Evolutionary conservation across 2,329 filamentous ascomycete genomes (phyloP).

Genomic region (Curvularia eragrostidis): DNA sequence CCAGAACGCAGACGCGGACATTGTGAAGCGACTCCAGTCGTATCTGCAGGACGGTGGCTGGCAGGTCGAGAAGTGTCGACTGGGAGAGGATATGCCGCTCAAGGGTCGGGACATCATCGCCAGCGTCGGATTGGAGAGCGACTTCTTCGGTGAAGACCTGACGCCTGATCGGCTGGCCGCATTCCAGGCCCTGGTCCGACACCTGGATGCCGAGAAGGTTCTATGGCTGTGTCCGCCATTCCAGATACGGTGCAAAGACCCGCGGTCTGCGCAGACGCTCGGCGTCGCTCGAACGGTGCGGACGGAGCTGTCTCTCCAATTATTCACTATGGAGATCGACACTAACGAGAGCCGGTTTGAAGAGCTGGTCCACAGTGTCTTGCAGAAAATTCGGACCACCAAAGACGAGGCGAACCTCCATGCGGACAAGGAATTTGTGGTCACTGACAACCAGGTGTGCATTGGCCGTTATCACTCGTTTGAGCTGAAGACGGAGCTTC

Average conservation of each 20-base stretch:
- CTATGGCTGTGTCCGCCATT: conserved; percentile 36
- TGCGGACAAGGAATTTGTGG: no score
- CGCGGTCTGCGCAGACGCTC: conserved; percentile 28
- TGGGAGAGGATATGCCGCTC: no score
- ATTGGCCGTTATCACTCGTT: no score
- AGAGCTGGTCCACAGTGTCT: no score
- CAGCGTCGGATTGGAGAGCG: neutral
- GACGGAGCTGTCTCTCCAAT: conserved; percentile 17
- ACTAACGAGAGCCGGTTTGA: no score
- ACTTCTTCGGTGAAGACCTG: neutral
- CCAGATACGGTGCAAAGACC: conserved; percentile 30
- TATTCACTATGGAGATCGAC: neutral
- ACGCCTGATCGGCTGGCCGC: neutral
- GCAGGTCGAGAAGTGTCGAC: neutral
- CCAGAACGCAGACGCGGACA: neutral
- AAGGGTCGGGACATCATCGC: neutral
- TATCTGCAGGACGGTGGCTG: neutral
- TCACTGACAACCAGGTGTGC: no score
- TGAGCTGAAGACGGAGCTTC: no score
- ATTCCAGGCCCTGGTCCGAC: neutral
- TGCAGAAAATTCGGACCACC: no score
- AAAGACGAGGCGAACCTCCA: no score
- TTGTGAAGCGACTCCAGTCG: neutral
- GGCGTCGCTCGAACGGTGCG: conserved; percentile 37
- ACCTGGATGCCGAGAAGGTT: conserved; percentile 2